Evolutionary conservation across 495 filamentous ascomycete species (phyloP).

Genomic region (Stereocaulon alpinum): DNA sequence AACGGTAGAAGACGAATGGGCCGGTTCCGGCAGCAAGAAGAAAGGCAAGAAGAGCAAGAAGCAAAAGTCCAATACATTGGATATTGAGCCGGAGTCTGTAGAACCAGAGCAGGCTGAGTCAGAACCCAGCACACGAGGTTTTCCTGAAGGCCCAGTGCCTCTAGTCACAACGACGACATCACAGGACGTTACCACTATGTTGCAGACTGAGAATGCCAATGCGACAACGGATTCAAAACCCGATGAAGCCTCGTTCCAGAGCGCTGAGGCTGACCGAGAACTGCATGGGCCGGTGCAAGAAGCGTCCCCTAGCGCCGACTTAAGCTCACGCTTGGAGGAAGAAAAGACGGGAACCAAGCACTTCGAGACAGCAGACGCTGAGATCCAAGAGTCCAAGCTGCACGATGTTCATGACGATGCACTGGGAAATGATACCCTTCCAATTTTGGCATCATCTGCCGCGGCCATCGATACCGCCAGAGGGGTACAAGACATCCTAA

Average conservation of each 20-base stretch:
- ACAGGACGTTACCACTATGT: background rate
- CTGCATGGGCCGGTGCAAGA: slow-evolving; percentile 4
- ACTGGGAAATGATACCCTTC: background rate
- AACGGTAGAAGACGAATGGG: background rate
- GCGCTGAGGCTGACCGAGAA: slow-evolving; percentile 16
- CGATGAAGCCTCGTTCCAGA: slow-evolving; percentile 16
- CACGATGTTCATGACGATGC: background rate
- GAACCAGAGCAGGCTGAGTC: background rate
- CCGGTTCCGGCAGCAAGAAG: slow-evolving; percentile 24
- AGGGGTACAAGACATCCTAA: background rate
- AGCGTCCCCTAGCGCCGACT: background rate
- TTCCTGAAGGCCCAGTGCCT: background rate
- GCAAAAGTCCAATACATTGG: background rate
- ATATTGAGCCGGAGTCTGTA: background rate
- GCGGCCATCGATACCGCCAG: background rate
- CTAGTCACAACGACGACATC: background rate
- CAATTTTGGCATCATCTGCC: background rate
- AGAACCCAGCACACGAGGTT: background rate
- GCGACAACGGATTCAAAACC: slow-evolving; percentile 20
- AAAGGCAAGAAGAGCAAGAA: slow-evolving; percentile 19
- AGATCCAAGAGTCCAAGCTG: background rate
- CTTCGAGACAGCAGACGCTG: background rate
- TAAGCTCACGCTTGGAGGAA: background rate
- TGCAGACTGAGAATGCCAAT: background rate
- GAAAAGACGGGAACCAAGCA: background rate